Percentiles rank a stretch among this genome's conserved stretches.
Conservation (phyloP, 2,329 filamentous ascomycete species). For the Cytospora mali region DNA sequence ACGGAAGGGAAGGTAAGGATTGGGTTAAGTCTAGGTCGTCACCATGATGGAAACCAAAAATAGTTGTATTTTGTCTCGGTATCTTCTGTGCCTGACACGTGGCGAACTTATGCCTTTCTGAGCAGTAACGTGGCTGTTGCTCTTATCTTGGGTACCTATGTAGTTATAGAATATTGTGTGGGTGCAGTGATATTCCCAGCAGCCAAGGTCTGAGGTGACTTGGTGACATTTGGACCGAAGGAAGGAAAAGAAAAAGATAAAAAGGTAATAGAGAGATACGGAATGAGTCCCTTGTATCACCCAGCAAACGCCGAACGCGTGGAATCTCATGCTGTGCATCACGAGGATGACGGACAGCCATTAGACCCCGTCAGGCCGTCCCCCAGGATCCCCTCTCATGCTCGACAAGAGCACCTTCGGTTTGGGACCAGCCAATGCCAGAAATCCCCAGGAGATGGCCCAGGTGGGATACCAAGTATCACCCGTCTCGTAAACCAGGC, state of each 20-base stretch:
- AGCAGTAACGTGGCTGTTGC: not conserved
- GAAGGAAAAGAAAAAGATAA: not conserved
- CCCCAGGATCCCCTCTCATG: conserved; percentile 6
- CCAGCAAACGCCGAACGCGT: conserved; percentile 13
- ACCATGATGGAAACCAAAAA: conserved; percentile 6
- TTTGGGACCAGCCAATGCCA: conserved; percentile 4
- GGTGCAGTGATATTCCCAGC: not conserved
- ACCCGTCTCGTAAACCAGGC: conserved; percentile 10
- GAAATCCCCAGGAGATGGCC: not conserved
- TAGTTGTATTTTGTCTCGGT: not conserved
- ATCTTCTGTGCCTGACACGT: not conserved
- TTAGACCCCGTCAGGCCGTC: not conserved
- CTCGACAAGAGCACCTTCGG: conserved; percentile 15
- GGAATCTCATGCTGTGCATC: conserved; percentile 23
- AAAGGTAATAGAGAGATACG: not conserved
- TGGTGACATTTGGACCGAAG: not conserved
- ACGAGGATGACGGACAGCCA: conserved; percentile 2
- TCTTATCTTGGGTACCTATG: too few species aligned
- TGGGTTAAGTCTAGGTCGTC: conserved; percentile 1
- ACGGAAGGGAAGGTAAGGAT: conserved; percentile 2
- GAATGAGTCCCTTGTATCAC: not conserved
- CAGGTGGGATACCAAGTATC: not conserved
- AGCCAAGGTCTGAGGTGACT: not conserved
- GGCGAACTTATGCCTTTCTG: not conserved
- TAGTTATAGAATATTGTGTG: too few species aligned